phyloP scores from a whole-genome alignment of 306 rosid genomes.

The Boehmeria nivea region DNA sequence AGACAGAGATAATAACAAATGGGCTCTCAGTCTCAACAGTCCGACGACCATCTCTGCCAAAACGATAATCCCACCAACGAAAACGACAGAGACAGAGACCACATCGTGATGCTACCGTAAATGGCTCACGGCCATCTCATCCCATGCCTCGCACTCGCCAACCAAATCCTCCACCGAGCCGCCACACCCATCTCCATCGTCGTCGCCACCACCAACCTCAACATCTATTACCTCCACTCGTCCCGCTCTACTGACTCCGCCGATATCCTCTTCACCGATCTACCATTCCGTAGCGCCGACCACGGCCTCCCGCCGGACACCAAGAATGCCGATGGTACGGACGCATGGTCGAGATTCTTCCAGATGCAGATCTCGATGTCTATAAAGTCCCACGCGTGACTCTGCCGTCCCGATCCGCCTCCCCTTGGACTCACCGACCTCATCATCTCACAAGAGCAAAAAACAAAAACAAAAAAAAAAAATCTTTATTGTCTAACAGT shows the following conservation, averaged over 20 bases:
- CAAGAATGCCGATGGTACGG: conserved; percentile 64
- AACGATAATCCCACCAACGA: too few relatives aligned
- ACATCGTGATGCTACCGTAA: conserved; percentile 62
- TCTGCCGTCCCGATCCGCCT: too few relatives aligned
- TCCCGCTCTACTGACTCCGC: conserved; percentile 27
- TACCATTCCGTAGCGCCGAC: conserved; percentile 34
- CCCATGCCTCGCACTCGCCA: conserved; percentile 59
- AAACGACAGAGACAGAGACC: conserved; percentile 4
- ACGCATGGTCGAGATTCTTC: too few relatives aligned
- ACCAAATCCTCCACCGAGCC: conserved; percentile 35
- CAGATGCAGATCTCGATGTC: too few relatives aligned
- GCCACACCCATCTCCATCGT: conserved; percentile 32
- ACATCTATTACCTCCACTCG: conserved; percentile 50
- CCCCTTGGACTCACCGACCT: too few relatives aligned
- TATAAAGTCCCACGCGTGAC: too few relatives aligned
- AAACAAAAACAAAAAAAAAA: too few relatives aligned
- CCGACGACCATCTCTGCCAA: too few relatives aligned
- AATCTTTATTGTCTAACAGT: too few relatives aligned
- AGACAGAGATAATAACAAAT: too few relatives aligned
- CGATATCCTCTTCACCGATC: conserved; percentile 35
- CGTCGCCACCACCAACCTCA: conserved; percentile 59
- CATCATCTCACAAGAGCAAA: too few relatives aligned
- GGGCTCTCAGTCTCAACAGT: too few relatives aligned
- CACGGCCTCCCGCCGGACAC: conserved; percentile 47
- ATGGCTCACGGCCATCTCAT: conserved; percentile 77